Percentiles rank a stretch among this genome's conserved stretches.
These are phyloP conservation scores for Apiotrichum mycotoxinovorans DNA, from an alignment of 1,284 basidiomycete genomes.

Conservation along the genomic window DNA sequence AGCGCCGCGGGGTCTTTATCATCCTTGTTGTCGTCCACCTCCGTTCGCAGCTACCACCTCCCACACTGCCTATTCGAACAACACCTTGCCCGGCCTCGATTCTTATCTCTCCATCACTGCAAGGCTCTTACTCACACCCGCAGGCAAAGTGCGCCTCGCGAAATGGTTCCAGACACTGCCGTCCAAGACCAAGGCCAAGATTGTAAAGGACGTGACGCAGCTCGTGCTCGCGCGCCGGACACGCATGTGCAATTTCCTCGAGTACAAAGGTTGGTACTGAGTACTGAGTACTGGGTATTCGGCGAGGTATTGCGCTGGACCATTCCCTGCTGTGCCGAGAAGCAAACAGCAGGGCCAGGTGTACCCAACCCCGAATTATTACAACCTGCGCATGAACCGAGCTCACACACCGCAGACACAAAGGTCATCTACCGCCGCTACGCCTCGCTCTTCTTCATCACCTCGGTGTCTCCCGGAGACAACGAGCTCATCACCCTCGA, in stretches of 20 bases:
- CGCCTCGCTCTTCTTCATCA: constrained; percentile 96
- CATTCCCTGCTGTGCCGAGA: no score
- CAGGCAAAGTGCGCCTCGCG: constrained; percentile 93
- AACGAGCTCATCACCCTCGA: constrained; percentile 92
- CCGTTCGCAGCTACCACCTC: no score
- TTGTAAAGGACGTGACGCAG: constrained; percentile 99
- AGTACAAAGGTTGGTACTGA: constrained; percentile 86
- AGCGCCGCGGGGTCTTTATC: no score
- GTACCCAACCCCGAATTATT: no score
- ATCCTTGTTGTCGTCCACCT: no score
- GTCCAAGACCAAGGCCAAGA: constrained; percentile 92
- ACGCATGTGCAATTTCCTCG: constrained; percentile 98
- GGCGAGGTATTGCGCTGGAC: no score
- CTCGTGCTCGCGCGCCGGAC: constrained; percentile 92
- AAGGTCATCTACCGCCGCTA: constrained; percentile 98
- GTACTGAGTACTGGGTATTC: no score
- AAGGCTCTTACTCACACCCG: no score
- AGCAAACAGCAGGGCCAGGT: no score
- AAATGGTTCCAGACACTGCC: constrained; percentile 99
- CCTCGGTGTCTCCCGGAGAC: constrained; percentile 81
- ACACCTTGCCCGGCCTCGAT: not conserved
- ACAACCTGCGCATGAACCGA: no score
- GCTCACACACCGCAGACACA: constrained; percentile 58
- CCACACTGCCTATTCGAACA: no score
- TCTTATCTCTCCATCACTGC: not conserved